Percentiles rank a stretch among this genome's conserved stretches.
These are phyloP conservation scores for Aspergillus texensis DNA, from an alignment of 2,329 filamentous ascomycete genomes.

Conservation along the genomic window DNA sequence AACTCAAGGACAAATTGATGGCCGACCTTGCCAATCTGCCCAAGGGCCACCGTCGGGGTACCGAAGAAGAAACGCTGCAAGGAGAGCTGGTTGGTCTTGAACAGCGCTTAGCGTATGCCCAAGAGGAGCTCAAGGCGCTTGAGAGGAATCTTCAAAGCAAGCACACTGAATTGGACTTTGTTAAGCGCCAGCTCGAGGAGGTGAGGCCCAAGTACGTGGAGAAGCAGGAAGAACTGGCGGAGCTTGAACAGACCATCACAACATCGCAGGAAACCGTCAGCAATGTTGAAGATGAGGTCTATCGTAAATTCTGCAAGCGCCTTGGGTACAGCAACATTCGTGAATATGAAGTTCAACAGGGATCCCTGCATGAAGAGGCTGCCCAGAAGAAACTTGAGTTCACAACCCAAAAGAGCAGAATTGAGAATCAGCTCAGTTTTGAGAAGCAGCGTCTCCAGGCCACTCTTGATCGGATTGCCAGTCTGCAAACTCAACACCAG, in stretches of 20 bases:
- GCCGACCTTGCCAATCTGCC: slow-evolving; percentile 80
- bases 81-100: slow-evolving; percentile 79
- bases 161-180: slow-evolving; percentile 75
- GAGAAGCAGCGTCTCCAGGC: slow-evolving; percentile 72
- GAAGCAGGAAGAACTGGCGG: slow-evolving; percentile 69
- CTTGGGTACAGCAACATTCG: slow-evolving; percentile 88
- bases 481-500: slow-evolving; percentile 67
- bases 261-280: slow-evolving; percentile 67
- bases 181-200: slow-evolving; percentile 72
- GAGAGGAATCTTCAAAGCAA: slow-evolving; percentile 85
- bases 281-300: slow-evolving; percentile 85
- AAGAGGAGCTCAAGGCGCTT: slow-evolving; percentile 75
- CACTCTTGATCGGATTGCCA: slow-evolving; percentile 69
- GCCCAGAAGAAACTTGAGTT: slow-evolving; percentile 86
- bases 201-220: slow-evolving; percentile 77
- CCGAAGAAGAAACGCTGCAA: slow-evolving; percentile 78
- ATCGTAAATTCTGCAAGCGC: slow-evolving; percentile 79
- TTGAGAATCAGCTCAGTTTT: slow-evolving; percentile 64
- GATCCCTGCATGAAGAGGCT: slow-evolving; percentile 86
- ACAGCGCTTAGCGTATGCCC: slow-evolving; percentile 70
- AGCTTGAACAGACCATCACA: slow-evolving; percentile 58
- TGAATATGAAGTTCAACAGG: slow-evolving; percentile 91
- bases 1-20: slow-evolving; percentile 72
- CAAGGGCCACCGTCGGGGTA: slow-evolving; percentile 72
- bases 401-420: slow-evolving; percentile 70